A percentile compares a stretch with the other conserved stretches of the same genome.
phyloP scores from a whole-genome alignment of 2,329 filamentous ascomycete genomes.

The Zalaria obscura region DNA sequence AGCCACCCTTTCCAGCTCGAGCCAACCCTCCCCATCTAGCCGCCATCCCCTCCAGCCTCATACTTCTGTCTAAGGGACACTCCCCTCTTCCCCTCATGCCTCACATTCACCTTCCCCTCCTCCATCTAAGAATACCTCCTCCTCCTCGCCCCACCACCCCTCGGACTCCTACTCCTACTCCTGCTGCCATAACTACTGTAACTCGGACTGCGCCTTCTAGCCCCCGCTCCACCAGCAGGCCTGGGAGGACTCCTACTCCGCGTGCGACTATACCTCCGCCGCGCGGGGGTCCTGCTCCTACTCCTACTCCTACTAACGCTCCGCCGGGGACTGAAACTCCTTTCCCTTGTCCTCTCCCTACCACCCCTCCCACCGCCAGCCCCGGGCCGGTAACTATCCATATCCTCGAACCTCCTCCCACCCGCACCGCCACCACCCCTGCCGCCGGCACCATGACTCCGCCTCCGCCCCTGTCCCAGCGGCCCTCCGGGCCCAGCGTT shows the following conservation, averaged over 20 bases:
- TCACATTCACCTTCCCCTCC: no score
- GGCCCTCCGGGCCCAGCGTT: conserved; percentile 12
- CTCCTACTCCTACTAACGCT: conserved; percentile 12
- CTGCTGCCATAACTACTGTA: conserved; percentile 15
- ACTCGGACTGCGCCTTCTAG: conserved; percentile 18
- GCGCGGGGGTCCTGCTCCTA: conserved; percentile 2
- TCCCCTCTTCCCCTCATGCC: no score
- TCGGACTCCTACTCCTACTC: conserved; percentile 24
- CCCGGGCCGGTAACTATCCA: conserved; percentile 10
- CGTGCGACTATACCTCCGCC: conserved; percentile 3
- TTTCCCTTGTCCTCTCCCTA: conserved; percentile 1
- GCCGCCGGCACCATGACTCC: conserved; percentile 10
- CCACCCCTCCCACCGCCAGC: not conserved
- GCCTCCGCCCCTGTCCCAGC: conserved; percentile 17
- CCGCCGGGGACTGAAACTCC: conserved; percentile 8
- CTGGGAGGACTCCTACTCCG: conserved; percentile 8
- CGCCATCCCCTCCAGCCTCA: no score
- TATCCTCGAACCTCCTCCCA: conserved; percentile 20
- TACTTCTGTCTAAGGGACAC: no score
- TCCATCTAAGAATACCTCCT: no score
- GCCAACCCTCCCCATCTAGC: no score
- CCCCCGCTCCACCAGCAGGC: conserved; percentile 12
- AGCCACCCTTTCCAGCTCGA: no score
- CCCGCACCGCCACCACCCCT: conserved; percentile 20
- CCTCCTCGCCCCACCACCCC: not conserved